Base-by-base conservation (phyloP, 345 rosid genomes). In the Raphanus sativus region DNA sequence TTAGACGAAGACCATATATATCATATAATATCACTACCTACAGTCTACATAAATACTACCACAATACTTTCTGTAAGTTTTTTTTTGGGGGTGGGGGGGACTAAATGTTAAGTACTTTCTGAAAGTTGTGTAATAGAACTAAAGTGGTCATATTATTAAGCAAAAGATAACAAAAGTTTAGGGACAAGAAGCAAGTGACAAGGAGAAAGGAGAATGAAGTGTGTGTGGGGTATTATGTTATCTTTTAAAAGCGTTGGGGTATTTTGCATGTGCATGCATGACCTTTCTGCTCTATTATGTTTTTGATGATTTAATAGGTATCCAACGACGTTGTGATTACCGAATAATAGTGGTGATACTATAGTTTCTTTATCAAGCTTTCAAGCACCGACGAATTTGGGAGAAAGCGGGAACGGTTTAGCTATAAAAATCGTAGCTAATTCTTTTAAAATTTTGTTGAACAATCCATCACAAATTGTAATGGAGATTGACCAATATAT, bases 231-330 rank as follows among this genome's bases (percentile, higher is more conserved):
- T 55, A 17, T 36, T 67, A 62, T 70, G 75, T 62, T 55, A 24
- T 33, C 48, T 60, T 65, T 36, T 10, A 72, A 13, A 65, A 59
- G 26, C 63, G 61, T 61, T 62, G 13, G 77, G 78, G 52, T 73
- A 69, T 50, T 55, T 52, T 55, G 82, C 82, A 79, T 74, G 82
- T 79, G 82, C 42, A 74, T 79, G 67, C 75, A 68, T 74, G 16
- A 33, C 64, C 69, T 62, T 73, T 34, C 55, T 61, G 24, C 54
- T 32, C 65, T 73, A 34, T 68, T 73, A 6, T 68, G 50, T 79
- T 48, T 45, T 24, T 34, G 8, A 69, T 2, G 70, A 67, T 73
- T 67, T 21, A 36, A 67, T 68, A 28, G 65, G 69, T 61, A 73
- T 73, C 69, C 56, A 25, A 78, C 75, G 69, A 76, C 21, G 36